Conservation (phyloP, 345 rosid species). For the Camelina hispida region DNA sequence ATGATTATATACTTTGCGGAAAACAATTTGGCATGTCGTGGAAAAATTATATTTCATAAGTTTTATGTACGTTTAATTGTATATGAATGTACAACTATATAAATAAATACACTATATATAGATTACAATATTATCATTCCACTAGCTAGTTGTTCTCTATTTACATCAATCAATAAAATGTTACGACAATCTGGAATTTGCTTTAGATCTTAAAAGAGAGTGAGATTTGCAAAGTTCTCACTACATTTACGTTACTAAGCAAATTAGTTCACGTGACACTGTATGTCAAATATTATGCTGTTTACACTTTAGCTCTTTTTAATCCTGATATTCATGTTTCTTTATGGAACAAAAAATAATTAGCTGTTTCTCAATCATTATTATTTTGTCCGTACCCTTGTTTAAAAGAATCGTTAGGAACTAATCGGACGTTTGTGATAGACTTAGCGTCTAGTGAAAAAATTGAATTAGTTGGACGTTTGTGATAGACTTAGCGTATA, state of each 20-base stretch:
- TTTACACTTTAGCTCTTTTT: slow-evolving; percentile 41
- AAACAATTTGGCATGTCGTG: slow-evolving; percentile 13
- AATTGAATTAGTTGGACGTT: no score
- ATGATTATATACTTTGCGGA: background rate
- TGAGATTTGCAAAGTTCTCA: slow-evolving; percentile 27
- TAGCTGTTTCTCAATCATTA: slow-evolving; percentile 41
- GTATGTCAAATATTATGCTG: slow-evolving; percentile 34
- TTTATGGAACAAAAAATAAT: slow-evolving; percentile 9
- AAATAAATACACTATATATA: background rate
- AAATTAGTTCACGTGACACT: slow-evolving; percentile 43
- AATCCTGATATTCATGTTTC: slow-evolving; percentile 38
- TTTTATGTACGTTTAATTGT: slow-evolving; percentile 1
- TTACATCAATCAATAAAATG: background rate
- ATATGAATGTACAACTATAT: background rate
- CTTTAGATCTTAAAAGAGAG: slow-evolving; percentile 10
- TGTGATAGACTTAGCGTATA: no score
- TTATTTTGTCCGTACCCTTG: background rate
- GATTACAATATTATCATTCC: background rate
- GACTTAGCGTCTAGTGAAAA: no score
- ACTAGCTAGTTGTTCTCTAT: slow-evolving; percentile 2
- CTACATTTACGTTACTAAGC: slow-evolving; percentile 35
- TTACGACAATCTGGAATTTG: slow-evolving; percentile 15
- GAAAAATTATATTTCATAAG: background rate
- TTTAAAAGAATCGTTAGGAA: no score
- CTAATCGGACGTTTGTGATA: no score